Conservation (phyloP, 306 rosid species). For the Pyrus communis region DNA sequence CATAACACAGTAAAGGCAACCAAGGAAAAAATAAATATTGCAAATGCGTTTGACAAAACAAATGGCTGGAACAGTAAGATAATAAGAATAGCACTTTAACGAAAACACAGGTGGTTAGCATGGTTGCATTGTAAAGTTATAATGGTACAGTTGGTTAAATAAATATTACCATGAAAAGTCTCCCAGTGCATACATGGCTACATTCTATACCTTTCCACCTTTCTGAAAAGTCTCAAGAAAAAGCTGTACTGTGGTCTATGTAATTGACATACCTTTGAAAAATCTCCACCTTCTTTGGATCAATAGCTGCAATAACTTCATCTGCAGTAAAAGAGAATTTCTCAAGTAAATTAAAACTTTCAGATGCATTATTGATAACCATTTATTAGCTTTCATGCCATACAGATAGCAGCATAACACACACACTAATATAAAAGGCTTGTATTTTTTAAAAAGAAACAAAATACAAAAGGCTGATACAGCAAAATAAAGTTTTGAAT, state of each 20-base stretch:
- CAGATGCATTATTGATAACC: neutral
- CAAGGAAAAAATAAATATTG: neutral
- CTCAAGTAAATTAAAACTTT: constrained; percentile 11
- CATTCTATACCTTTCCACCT: neutral
- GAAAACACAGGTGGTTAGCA: neutral
- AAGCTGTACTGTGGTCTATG: neutral
- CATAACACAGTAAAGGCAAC: neutral
- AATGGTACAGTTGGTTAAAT: neutral
- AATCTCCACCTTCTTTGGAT: constrained; percentile 84
- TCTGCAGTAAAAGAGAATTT: constrained; percentile 40
- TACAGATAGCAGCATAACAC: neutral
- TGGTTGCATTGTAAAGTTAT: neutral
- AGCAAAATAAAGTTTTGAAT: neutral
- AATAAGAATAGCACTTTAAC: neutral
- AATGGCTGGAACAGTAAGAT: neutral
- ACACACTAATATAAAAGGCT: neutral
- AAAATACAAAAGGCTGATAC: neutral
- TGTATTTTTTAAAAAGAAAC: neutral
- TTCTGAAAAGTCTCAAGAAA: neutral
- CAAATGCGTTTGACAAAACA: neutral
- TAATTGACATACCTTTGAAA: constrained; percentile 60
- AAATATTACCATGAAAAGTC: neutral
- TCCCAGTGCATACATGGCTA: neutral
- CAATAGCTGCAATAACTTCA: constrained; percentile 75
- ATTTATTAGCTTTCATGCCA: neutral